A percentile compares a stretch with the other conserved stretches of the same genome.
phyloP scores from a whole-genome alignment of 306 rosid species.

The Echinosophora koreensis region DNA sequence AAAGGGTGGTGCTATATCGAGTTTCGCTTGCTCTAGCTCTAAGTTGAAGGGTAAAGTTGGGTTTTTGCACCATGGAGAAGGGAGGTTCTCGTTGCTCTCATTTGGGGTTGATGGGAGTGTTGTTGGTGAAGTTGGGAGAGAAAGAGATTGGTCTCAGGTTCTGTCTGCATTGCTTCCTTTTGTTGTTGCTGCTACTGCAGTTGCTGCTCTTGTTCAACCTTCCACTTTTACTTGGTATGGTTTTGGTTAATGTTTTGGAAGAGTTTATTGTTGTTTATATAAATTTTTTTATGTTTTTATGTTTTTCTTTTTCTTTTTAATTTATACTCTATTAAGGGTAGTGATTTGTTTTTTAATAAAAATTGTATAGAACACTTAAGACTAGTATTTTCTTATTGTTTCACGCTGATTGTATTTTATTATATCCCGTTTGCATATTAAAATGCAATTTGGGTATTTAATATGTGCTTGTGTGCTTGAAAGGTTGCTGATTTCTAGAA shows the following conservation, averaged over 20 bases:
- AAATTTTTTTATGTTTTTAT: too few relatives aligned
- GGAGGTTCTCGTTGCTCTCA: conserved; percentile 65
- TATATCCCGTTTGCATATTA: neutral
- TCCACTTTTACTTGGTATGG: conserved; percentile 89
- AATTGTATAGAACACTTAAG: neutral
- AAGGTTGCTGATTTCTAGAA: conserved; percentile 2
- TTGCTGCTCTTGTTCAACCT: conserved; percentile 88
- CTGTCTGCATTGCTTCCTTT: conserved; percentile 93
- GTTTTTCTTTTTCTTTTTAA: too few relatives aligned
- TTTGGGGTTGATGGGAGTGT: conserved; percentile 60
- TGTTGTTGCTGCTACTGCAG: conserved; percentile 89
- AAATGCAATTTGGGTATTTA: neutral
- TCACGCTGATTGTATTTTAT: neutral
- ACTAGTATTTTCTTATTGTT: neutral
- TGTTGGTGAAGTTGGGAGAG: conserved; percentile 40
- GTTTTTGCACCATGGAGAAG: conserved; percentile 48
- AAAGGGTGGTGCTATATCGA: conserved; percentile 46
- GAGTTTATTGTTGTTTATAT: neutral
- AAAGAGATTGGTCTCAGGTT: conserved; percentile 69
- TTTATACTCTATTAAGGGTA: neutral
- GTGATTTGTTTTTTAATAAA: neutral
- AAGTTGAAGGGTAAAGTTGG: conserved; percentile 64
- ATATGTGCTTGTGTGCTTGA: conserved; percentile 13
- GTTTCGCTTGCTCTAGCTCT: conserved; percentile 67
- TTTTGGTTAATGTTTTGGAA: neutral